phyloP scores from a whole-genome alignment of 106 monocot genomes.

The Iris macrosiphon region DNA sequence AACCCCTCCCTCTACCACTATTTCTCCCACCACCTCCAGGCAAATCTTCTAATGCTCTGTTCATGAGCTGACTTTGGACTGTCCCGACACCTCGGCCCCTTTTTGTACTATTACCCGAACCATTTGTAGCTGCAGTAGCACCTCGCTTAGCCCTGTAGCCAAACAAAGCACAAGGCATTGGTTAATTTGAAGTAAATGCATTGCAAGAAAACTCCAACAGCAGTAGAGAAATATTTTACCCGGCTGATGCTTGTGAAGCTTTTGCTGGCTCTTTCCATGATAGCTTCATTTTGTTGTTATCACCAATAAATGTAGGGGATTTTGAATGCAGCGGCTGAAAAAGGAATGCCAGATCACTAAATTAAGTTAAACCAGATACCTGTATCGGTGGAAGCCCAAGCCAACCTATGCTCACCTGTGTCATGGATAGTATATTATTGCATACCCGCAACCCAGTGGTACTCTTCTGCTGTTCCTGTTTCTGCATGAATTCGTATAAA shows the following conservation, averaged over 20 bases:
- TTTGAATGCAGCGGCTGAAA: constrained; percentile 84
- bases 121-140: constrained; percentile 29
- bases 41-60: constrained; percentile 79
- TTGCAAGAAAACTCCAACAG: not conserved
- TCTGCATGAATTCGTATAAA: constrained; percentile 31
- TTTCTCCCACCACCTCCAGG: constrained; percentile 66
- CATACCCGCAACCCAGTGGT: constrained; percentile 53
- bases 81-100: constrained; percentile 44
- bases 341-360: no score
- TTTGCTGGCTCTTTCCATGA: constrained; percentile 81
- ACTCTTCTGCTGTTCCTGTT: constrained; percentile 69
- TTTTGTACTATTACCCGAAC: constrained; percentile 31
- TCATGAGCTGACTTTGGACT: constrained; percentile 63
- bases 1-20: constrained; percentile 44
- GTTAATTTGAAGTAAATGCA: not conserved
- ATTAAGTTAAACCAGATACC: not conserved
- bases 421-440: constrained; percentile 93
- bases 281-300: constrained; percentile 63
- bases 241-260: constrained; percentile 27
- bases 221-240: constrained; percentile 10
- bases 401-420: constrained; percentile 42
- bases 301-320: constrained; percentile 84
- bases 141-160: constrained; percentile 57
- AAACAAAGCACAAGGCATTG: constrained; percentile 1
- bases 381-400: not conserved